Conservation (phyloP, 768 basidiomycete genomes). For the Galerina sulciceps region DNA sequence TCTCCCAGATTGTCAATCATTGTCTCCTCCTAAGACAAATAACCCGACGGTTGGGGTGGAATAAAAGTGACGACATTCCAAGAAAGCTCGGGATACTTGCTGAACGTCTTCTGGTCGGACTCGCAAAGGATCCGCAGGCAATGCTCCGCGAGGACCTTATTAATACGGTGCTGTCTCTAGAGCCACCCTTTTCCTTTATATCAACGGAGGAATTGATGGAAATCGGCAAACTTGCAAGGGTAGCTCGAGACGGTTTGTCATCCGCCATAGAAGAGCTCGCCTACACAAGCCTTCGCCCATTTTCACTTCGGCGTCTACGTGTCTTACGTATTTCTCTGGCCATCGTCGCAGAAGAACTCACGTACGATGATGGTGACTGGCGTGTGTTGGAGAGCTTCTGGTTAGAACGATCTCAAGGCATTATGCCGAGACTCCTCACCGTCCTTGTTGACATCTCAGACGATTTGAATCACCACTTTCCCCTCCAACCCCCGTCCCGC, state of each 20-base stretch:
- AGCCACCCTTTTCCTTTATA: constrained; percentile 64
- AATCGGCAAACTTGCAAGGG: constrained; percentile 62
- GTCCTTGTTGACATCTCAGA: constrained; percentile 49
- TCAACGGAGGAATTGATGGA: constrained; percentile 60
- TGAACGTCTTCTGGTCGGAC: constrained; percentile 67
- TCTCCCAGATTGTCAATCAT: constrained; percentile 70
- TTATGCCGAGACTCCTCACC: constrained; percentile 60
- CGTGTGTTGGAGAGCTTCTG: constrained; percentile 60
- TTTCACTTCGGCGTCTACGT: constrained; percentile 55
- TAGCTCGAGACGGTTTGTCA: constrained; percentile 70
- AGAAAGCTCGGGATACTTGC: constrained; percentile 66
- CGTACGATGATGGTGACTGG: constrained; percentile 54
- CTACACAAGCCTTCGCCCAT: constrained; percentile 51
- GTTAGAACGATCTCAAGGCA: constrained; percentile 60
- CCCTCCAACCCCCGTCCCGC: constrained; percentile 36
- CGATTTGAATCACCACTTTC: constrained; percentile 61
- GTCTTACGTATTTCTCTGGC: constrained; percentile 68
- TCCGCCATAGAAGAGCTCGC: constrained; percentile 68
- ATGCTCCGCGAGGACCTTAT: constrained; percentile 64
- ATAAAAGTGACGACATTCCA: constrained; percentile 65
- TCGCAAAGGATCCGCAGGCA: constrained; percentile 62
- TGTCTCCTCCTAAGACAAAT: constrained; percentile 74
- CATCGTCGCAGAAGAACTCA: constrained; percentile 55
- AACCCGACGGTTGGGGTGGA: constrained; percentile 73
- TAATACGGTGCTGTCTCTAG: constrained; percentile 60